A percentile compares a stretch with the other conserved stretches of the same genome.
Evolutionary conservation across 2,329 filamentous ascomycete species (phyloP).

Genomic region (Alternaria sp.): DNA sequence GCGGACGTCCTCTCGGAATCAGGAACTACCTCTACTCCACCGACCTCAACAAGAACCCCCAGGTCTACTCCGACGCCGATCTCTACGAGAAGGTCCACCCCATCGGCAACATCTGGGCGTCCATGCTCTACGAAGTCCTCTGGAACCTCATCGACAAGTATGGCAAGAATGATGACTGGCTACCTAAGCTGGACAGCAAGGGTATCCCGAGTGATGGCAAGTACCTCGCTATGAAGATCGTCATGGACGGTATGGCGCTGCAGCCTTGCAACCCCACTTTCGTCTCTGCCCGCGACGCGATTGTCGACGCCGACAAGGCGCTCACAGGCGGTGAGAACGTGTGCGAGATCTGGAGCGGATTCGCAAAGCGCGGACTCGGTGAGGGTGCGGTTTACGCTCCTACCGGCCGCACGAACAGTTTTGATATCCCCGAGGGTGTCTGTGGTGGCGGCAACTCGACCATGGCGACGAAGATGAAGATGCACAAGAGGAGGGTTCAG

Average conservation of each 20-base stretch:
- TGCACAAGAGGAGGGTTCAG: background rate
- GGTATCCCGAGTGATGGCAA: conserved; percentile 62
- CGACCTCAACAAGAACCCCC: conserved; percentile 57
- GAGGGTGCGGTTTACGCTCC: conserved; percentile 32
- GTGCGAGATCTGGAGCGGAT: conserved; percentile 62
- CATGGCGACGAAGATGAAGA: background rate
- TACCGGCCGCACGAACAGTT: conserved; percentile 27
- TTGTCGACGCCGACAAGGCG: conserved; percentile 61
- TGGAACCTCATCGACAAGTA: conserved; percentile 66
- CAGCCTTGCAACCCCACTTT: conserved; percentile 65
- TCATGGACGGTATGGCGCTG: conserved; percentile 60
- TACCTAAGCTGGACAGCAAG: conserved; percentile 52
- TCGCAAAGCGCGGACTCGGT: conserved; percentile 65
- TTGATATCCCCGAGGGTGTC: conserved; percentile 29
- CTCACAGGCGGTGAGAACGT: conserved; percentile 60
- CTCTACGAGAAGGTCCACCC: conserved; percentile 52
- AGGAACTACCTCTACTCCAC: conserved; percentile 61
- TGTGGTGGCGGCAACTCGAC: conserved; percentile 6
- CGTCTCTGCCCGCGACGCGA: conserved; percentile 61
- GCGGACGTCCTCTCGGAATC: conserved; percentile 55
- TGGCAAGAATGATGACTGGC: conserved; percentile 56
- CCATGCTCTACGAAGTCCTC: conserved; percentile 62
- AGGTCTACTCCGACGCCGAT: conserved; percentile 57
- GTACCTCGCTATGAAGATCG: conserved; percentile 61
- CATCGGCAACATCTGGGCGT: conserved; percentile 61